These are phyloP conservation scores for Argentina anserina DNA, from an alignment of 306 rosid genomes.

Conservation along the genomic window DNA sequence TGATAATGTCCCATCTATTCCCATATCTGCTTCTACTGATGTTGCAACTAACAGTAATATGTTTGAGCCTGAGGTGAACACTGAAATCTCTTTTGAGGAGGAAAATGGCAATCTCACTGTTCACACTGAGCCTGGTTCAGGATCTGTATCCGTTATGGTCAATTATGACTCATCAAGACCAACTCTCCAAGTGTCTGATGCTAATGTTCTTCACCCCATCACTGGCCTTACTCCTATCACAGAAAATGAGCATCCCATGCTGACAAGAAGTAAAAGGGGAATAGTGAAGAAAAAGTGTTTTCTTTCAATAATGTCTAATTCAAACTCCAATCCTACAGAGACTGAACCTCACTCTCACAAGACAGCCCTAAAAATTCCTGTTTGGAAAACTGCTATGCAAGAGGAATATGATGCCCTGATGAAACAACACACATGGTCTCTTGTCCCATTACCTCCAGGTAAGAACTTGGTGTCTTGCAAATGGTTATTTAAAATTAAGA, in stretches of 20 bases:
- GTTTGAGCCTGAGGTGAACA: too few species aligned
- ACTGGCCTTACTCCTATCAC: not conserved
- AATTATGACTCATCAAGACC: not conserved
- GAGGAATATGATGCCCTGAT: not conserved
- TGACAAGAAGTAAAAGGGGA: not conserved
- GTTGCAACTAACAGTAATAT: too few species aligned
- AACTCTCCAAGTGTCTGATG: not conserved
- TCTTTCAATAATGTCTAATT: not conserved
- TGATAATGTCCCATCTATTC: too few species aligned
- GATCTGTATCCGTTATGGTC: not conserved
- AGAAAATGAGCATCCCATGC: not conserved
- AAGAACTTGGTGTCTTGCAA: not conserved
- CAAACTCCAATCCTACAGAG: not conserved
- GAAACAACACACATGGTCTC: not conserved
- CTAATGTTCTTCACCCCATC: not conserved
- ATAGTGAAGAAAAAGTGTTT: not conserved
- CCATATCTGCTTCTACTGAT: too few species aligned
- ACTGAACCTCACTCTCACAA: not conserved
- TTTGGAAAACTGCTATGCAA: not conserved
- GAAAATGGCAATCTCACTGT: not conserved
- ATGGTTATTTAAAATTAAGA: not conserved
- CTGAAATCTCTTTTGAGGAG: not conserved
- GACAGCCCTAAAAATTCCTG: too few species aligned
- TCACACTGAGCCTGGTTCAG: not conserved
- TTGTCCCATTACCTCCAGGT: not conserved